A percentile compares a stretch with the other conserved stretches of the same genome.
These are phyloP conservation scores for Coleophoma crateriformis DNA, from an alignment of 2,329 filamentous ascomycete species.

Conservation along the genomic window DNA sequence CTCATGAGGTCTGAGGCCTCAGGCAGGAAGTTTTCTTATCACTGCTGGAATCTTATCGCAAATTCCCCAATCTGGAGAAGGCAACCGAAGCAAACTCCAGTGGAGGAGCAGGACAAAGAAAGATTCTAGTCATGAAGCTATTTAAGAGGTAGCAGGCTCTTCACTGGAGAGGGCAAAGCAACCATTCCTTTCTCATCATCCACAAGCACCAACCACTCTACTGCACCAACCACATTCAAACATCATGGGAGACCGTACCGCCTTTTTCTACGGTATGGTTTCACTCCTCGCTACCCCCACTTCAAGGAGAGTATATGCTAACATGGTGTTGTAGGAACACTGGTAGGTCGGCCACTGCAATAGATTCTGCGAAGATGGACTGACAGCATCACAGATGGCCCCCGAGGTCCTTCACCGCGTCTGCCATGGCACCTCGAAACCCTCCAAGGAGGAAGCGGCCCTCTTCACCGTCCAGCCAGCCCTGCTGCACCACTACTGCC, in stretches of 20 bases:
- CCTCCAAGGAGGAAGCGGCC: constrained; percentile 34
- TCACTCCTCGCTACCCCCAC: neutral
- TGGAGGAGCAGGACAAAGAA: neutral
- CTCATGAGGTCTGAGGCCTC: no score
- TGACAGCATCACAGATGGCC: constrained; percentile 55
- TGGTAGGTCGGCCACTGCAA: constrained; percentile 4
- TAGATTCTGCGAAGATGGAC: no score
- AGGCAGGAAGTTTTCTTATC: neutral
- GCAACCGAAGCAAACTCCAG: neutral
- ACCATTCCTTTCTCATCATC: neutral
- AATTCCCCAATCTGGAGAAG: neutral
- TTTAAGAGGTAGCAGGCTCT: neutral
- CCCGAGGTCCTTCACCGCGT: constrained; percentile 81
- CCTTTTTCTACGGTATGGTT: constrained; percentile 18
- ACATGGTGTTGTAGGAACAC: constrained; percentile 8
- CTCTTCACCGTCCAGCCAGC: constrained; percentile 66
- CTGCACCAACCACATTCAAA: neutral
- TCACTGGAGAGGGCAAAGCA: neutral
- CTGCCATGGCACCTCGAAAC: constrained; percentile 50
- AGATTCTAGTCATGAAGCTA: neutral
- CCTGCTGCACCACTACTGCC: constrained; percentile 66
- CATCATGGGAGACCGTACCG: constrained; percentile 7
- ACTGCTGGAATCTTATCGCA: neutral
- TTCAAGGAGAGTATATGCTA: neutral
- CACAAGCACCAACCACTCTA: neutral